These are phyloP conservation scores for Rhododendron griersonianum DNA, from an alignment of 148 eudicot genomes.

Conservation along the genomic window DNA sequence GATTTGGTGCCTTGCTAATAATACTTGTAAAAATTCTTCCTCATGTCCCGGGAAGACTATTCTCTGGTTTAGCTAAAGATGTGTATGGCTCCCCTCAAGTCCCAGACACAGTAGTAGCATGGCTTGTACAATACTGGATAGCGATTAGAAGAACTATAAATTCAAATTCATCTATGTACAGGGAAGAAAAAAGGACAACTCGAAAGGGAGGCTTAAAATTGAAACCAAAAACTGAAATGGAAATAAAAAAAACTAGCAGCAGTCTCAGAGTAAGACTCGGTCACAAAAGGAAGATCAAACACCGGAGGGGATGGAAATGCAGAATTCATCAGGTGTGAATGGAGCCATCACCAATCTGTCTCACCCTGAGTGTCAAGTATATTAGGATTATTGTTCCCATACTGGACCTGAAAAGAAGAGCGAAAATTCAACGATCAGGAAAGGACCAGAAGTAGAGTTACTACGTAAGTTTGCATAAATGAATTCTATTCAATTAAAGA, in stretches of 20 bases:
- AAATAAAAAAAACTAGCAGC: background rate
- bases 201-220: background rate
- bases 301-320: background rate
- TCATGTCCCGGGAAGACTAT: background rate
- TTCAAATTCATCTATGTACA: background rate
- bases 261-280: background rate
- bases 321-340: background rate
- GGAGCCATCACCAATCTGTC: background rate
- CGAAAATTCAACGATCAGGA: background rate
- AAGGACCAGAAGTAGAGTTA: background rate
- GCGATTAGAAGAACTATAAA: background rate
- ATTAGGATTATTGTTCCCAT: conserved; percentile 1
- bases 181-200: background rate
- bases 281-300: background rate
- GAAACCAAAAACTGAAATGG: background rate
- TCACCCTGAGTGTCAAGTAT: background rate
- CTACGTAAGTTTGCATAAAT: background rate
- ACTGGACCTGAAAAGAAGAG: background rate
- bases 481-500: background rate
- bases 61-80: background rate
- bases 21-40: background rate
- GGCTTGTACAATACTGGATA: background rate
- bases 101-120: background rate
- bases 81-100: background rate
- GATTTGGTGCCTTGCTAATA: background rate